Evolutionary conservation across 2,329 filamentous ascomycete species (phyloP).

Genomic region (Ceratocystis colombiana): DNA sequence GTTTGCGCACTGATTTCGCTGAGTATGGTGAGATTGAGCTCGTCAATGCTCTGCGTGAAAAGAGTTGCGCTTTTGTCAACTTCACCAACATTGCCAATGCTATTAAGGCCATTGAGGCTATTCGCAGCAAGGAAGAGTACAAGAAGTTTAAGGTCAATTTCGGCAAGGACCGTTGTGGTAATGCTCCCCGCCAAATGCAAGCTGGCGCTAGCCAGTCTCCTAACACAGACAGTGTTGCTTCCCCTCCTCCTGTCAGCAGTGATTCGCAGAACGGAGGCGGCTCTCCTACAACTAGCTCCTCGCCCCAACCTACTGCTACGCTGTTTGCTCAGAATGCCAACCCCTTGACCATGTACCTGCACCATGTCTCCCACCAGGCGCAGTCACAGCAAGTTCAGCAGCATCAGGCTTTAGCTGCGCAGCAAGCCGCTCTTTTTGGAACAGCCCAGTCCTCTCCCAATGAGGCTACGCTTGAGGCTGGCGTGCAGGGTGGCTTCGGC

Average conservation of each 20-base stretch:
- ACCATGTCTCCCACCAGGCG: constrained; percentile 63
- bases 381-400: constrained; percentile 68
- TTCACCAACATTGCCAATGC: constrained; percentile 99
- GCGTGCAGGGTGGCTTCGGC: constrained; percentile 48
- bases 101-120: constrained; percentile 96
- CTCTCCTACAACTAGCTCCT: constrained; percentile 46
- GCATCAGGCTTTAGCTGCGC: constrained; percentile 58
- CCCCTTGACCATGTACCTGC: constrained; percentile 86
- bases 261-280: constrained; percentile 37
- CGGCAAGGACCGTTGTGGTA: constrained; percentile 95
- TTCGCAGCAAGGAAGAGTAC: constrained; percentile 92
- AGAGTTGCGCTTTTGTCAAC: constrained; percentile 99
- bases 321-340: constrained; percentile 78
- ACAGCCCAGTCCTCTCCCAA: constrained; percentile 53
- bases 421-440: constrained; percentile 73
- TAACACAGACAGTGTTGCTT: constrained; percentile 49
- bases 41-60: constrained; percentile 91
- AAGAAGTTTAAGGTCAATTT: constrained; percentile 99
- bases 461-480: constrained; percentile 50
- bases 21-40: constrained; percentile 97
- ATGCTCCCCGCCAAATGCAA: constrained; percentile 80
- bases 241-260: constrained; percentile 43
- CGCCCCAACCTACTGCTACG: constrained; percentile 55
- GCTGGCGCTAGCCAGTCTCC: constrained; percentile 52
- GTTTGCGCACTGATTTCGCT: constrained; percentile 88